A percentile compares a stretch with the other conserved stretches of the same genome.
Evolutionary conservation across 257 asterid species (phyloP).

Genomic region (Solanum ossicruentum): DNA sequence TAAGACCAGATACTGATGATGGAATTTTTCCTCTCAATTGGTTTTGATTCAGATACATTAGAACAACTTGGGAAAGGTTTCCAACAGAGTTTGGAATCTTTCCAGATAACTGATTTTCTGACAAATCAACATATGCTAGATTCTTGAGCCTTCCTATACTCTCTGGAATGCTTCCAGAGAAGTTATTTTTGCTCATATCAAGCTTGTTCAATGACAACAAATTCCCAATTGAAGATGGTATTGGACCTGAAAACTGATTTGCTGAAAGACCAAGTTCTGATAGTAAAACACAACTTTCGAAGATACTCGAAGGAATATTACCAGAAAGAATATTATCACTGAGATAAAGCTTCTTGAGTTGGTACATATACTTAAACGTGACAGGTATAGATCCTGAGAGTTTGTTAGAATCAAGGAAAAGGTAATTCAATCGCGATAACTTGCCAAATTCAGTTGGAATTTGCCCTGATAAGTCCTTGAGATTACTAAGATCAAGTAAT

Average conservation of each 20-base stretch:
- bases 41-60: constrained; percentile 23
- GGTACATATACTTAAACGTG: constrained; percentile 10
- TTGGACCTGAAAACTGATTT: constrained; percentile 32
- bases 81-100: constrained; percentile 38
- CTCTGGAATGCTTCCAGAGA: constrained; percentile 35
- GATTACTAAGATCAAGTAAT: constrained; percentile 37
- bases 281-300: constrained; percentile 16
- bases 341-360: constrained; percentile 19
- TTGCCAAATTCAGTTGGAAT: constrained; percentile 45
- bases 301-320: constrained; percentile 20
- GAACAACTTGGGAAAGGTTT: constrained; percentile 13
- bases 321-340: constrained; percentile 33
- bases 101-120: constrained; percentile 31
- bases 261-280: constrained; percentile 21
- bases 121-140: constrained; percentile 25
- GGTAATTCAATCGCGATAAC: constrained; percentile 9
- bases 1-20: constrained; percentile 28
- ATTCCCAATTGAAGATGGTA: constrained; percentile 36
- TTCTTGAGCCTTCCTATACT: constrained; percentile 26
- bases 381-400: constrained; percentile 38
- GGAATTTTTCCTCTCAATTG: constrained; percentile 43
- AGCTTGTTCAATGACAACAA: constrained; percentile 19
- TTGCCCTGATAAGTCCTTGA: constrained; percentile 30
- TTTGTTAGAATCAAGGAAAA: constrained; percentile 28
- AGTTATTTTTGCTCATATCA: constrained; percentile 29